Conservation (phyloP, 1,284 basidiomycete species). For the Rhodotorula sp. region DNA sequence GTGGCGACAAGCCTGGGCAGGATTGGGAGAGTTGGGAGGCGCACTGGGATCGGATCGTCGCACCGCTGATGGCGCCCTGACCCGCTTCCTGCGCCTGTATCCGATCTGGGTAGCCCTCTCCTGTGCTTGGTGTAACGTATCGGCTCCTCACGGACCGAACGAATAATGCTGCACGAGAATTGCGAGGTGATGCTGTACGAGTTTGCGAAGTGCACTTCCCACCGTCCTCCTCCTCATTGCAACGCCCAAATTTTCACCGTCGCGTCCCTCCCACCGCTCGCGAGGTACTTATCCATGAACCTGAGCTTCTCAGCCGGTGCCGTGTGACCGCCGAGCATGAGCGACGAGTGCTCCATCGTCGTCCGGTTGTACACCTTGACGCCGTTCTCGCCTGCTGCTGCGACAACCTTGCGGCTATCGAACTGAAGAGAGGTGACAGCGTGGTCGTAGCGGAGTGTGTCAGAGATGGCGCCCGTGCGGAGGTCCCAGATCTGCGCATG, state of each 20-base stretch:
- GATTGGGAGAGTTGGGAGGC: slow-evolving; percentile 77
- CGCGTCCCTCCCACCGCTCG: slow-evolving; percentile 84
- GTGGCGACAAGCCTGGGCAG: slow-evolving; percentile 36
- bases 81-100: neutral
- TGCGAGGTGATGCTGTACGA: neutral
- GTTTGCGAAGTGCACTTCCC: neutral
- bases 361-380: slow-evolving; percentile 96
- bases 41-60: slow-evolving; percentile 71
- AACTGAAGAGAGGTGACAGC: slow-evolving; percentile 91
- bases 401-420: slow-evolving; percentile 84
- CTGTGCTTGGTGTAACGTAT: too few species aligned
- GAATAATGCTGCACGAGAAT: too few species aligned
- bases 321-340: slow-evolving; percentile 86
- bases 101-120: too few species aligned
- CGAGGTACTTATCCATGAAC: slow-evolving; percentile 95
- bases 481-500: slow-evolving; percentile 90
- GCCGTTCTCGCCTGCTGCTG: slow-evolving; percentile 90
- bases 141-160: too few species aligned
- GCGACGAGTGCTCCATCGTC: slow-evolving; percentile 77
- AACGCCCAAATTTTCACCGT: slow-evolving; percentile 93
- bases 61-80: slow-evolving; percentile 53
- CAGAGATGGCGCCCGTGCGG: slow-evolving; percentile 79
- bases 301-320: slow-evolving; percentile 83
- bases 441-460: slow-evolving; percentile 87
- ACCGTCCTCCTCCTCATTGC: slow-evolving; percentile 48